Evolutionary conservation across 148 eudicot genomes (phyloP).

Genomic region (Hydrangea macrophylla): DNA sequence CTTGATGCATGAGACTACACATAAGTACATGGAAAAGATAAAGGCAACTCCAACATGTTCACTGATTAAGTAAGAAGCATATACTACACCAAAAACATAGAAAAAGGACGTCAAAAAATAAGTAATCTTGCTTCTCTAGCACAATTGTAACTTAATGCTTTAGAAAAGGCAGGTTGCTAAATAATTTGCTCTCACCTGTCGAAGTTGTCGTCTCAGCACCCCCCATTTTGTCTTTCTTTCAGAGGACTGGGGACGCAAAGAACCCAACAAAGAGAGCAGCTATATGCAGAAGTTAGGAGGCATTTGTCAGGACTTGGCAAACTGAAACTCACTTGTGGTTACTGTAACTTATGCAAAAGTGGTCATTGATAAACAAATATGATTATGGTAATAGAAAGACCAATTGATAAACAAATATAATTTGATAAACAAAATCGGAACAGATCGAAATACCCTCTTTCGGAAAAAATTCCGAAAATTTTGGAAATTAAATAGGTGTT

Average conservation of each 20-base stretch:
- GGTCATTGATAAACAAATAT: too few species aligned
- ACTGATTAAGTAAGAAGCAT: not conserved
- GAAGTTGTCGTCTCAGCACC: constrained; percentile 88
- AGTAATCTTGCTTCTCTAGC: not conserved
- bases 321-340: too few species aligned
- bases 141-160: not conserved
- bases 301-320: constrained; percentile 11
- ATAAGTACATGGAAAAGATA: too few species aligned
- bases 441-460: too few species aligned
- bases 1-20: too few species aligned
- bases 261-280: constrained; percentile 83
- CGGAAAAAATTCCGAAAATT: too few species aligned
- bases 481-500: too few species aligned
- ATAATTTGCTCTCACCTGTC: constrained; percentile 52
- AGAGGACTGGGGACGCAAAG: constrained; percentile 83
- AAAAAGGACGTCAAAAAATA: not conserved
- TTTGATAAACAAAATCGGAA: too few species aligned
- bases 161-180: not conserved
- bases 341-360: too few species aligned
- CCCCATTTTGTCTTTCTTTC: constrained; percentile 91
- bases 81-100: not conserved
- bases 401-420: too few species aligned
- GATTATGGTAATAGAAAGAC: too few species aligned
- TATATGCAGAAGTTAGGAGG: constrained; percentile 24
- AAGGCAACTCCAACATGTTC: not conserved